Evolutionary conservation across 2,329 filamentous ascomycete species (phyloP).

Genomic region (Fusarium udum): DNA sequence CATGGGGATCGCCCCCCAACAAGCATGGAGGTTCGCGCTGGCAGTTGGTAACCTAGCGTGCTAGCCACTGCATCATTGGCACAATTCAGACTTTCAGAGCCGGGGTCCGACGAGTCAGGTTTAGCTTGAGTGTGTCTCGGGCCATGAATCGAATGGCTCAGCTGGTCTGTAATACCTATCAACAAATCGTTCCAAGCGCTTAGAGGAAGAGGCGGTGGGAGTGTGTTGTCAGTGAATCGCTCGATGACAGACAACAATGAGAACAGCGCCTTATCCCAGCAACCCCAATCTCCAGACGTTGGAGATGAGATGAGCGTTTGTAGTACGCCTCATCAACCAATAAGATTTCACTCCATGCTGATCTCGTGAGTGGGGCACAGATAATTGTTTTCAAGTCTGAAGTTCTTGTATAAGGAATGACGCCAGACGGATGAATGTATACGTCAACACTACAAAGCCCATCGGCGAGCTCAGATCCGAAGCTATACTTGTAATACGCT

Average conservation of each 20-base stretch:
- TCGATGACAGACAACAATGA: background rate
- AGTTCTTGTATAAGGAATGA: conserved; percentile 30
- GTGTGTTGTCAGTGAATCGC: conserved; percentile 1
- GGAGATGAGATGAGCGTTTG: conserved; percentile 13
- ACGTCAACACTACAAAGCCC: conserved; percentile 29
- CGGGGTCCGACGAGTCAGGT: conserved; percentile 33
- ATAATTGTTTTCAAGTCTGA: background rate
- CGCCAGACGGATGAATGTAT: conserved; percentile 36
- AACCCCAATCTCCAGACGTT: conserved; percentile 8
- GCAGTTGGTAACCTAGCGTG: conserved; percentile 18
- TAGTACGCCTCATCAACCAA: conserved; percentile 20
- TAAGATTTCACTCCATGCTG: conserved; percentile 23
- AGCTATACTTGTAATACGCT: conserved; percentile 3
- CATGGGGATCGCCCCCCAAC: conserved; percentile 39
- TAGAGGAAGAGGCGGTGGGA: conserved; percentile 38
- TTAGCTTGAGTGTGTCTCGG: conserved; percentile 36
- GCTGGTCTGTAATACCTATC: background rate
- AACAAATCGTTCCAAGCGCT: conserved; percentile 33
- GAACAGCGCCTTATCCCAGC: background rate
- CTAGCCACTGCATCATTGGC: conserved; percentile 39
- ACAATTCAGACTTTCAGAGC: conserved; percentile 19
- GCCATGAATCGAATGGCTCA: conserved; percentile 22
- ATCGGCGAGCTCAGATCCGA: background rate
- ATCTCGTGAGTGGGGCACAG: conserved; percentile 13
- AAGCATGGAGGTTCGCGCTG: conserved; percentile 35